Conservation (phyloP, 2,329 filamentous ascomycete species). For the Hortaea werneckii region DNA sequence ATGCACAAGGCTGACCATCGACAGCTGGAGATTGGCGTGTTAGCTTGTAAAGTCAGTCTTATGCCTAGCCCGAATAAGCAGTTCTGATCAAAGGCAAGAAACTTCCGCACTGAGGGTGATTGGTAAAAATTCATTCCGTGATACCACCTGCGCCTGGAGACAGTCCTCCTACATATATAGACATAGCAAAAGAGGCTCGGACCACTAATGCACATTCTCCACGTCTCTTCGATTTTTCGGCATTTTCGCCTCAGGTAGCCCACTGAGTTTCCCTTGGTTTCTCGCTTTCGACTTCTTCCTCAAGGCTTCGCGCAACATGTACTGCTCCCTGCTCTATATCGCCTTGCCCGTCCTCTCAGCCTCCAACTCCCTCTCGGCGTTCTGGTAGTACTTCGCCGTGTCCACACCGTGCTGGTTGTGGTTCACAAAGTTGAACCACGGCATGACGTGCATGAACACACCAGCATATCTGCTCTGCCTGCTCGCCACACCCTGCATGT, state of each 20-base stretch:
- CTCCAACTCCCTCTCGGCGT: conserved; percentile 88
- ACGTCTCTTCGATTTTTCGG: too few species aligned
- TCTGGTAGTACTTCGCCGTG: conserved; percentile 95
- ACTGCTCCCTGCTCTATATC: too few species aligned
- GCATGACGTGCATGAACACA: conserved; percentile 71
- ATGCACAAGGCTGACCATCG: too few species aligned
- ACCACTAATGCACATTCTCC: neutral
- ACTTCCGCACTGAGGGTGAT: too few species aligned
- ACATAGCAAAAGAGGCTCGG: neutral
- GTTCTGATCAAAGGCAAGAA: too few species aligned
- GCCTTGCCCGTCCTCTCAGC: conserved; percentile 47
- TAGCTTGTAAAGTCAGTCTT: too few species aligned
- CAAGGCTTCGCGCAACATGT: too few species aligned
- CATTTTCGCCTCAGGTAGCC: too few species aligned
- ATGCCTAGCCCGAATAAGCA: too few species aligned
- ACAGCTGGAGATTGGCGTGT: too few species aligned
- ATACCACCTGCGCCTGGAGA: neutral
- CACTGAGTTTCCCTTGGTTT: too few species aligned
- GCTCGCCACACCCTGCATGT: conserved; percentile 88
- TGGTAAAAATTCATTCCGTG: neutral
- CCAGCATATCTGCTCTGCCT: conserved; percentile 88
- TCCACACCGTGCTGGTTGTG: conserved; percentile 93
- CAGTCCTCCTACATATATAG: neutral
- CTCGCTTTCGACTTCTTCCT: too few species aligned
- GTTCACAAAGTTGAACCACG: conserved; percentile 99